Conservation (phyloP, 495 filamentous ascomycete genomes). For the Aspergillus asperescens region DNA sequence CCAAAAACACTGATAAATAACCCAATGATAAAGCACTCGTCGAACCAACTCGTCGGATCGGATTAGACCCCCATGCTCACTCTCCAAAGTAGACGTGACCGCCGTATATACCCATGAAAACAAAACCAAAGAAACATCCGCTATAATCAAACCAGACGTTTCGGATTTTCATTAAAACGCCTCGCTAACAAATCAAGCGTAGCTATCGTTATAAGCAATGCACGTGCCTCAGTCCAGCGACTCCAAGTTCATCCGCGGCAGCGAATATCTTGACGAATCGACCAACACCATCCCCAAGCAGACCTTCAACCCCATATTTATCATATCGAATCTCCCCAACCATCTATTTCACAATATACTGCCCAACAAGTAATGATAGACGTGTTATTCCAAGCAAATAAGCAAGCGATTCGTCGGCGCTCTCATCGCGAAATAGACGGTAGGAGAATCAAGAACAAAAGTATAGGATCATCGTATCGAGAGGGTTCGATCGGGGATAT, state of each 20-base stretch:
- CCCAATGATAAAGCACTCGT: not conserved
- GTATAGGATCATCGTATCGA: not conserved
- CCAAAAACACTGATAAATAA: not conserved
- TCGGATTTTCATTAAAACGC: constrained; percentile 12
- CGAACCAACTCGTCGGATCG: too few species aligned
- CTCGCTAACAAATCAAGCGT: constrained; percentile 17
- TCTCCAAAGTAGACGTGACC: not conserved
- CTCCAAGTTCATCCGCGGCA: not conserved
- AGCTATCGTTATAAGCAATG: constrained; percentile 8
- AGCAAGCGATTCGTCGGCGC: not conserved
- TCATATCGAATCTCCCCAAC: not conserved
- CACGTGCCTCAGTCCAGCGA: not conserved
- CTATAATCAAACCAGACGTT: constrained; percentile 7
- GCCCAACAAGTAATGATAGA: too few species aligned
- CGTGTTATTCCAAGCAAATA: too few species aligned
- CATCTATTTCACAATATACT: not conserved
- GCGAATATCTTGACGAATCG: not conserved
- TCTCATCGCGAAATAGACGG: not conserved
- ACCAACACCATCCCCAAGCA: not conserved
- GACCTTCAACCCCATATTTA: not conserved
- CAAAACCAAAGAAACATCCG: not conserved
- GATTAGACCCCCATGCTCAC: too few species aligned
- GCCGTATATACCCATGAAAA: not conserved
- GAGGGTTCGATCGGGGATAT: not conserved
- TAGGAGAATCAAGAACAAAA: not conserved